Evolutionary conservation across 106 monocot genomes (phyloP).

Genomic region (Dioscorea alata): DNA sequence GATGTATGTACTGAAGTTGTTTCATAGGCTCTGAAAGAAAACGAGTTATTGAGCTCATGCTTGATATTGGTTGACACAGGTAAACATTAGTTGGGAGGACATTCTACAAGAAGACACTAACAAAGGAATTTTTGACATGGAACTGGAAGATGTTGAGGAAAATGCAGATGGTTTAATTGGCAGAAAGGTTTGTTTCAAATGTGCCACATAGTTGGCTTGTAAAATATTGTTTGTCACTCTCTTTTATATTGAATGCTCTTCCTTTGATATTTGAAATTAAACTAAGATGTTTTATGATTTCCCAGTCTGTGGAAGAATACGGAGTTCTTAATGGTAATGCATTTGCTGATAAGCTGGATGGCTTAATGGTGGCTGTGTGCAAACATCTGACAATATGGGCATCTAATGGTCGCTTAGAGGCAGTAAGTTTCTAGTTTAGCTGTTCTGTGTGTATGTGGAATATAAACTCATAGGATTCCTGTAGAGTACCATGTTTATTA

Average conservation of each 20-base stretch:
- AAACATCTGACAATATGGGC: constrained; percentile 66
- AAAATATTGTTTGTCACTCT: neutral
- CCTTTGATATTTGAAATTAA: neutral
- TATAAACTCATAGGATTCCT: too few species aligned
- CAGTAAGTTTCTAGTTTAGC: constrained; percentile 30
- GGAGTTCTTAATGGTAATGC: constrained; percentile 30
- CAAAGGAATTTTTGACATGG: constrained; percentile 90
- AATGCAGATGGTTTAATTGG: constrained; percentile 11
- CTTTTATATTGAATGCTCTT: neutral
- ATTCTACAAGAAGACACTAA: constrained; percentile 53
- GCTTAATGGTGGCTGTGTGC: constrained; percentile 71
- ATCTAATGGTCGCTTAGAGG: constrained; percentile 36
- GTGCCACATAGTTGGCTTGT: neutral
- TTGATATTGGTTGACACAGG: constrained; percentile 25
- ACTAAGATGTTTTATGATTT: neutral
- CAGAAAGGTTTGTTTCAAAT: constrained; percentile 25
- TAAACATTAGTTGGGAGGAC: constrained; percentile 82
- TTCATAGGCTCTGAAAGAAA: neutral
- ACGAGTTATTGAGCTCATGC: neutral
- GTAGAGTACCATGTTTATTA: too few species aligned
- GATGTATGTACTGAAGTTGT: constrained; percentile 54
- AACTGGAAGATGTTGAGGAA: constrained; percentile 63
- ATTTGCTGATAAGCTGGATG: constrained; percentile 65
- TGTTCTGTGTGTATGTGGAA: neutral
- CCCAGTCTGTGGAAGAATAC: constrained; percentile 7